Percentiles rank a stretch among this genome's conserved stretches.
phyloP scores from a whole-genome alignment of 257 asterid species.

The Knoxia roxburghii region DNA sequence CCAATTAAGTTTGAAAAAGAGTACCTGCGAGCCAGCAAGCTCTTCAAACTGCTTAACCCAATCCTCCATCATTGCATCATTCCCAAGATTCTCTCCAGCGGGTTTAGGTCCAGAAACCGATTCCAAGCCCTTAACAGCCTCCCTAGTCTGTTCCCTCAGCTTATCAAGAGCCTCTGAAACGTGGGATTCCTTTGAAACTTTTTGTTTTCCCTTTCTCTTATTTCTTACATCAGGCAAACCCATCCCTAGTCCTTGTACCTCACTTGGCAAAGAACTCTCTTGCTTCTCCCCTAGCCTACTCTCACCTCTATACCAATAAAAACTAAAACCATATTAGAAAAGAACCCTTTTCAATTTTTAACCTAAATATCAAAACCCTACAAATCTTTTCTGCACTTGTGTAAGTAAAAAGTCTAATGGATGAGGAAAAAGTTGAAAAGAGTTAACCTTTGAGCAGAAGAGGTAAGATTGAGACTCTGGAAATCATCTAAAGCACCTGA shows the following conservation, averaged over 20 bases:
- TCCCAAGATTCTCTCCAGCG: constrained; percentile 45
- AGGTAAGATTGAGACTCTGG: constrained; percentile 75
- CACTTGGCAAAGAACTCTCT: constrained; percentile 35
- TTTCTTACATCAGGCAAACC: constrained; percentile 85
- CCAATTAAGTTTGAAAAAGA: too few species aligned
- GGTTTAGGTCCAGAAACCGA: constrained; percentile 53
- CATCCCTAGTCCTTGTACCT: constrained; percentile 87
- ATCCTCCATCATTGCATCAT: constrained; percentile 85
- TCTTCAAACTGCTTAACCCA: constrained; percentile 99
- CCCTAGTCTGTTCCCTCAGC: constrained; percentile 91
- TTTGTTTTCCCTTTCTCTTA: constrained; percentile 84
- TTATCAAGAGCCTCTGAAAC: constrained; percentile 87
- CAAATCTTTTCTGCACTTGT: neutral
- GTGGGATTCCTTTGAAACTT: constrained; percentile 64
- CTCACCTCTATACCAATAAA: constrained; percentile 31
- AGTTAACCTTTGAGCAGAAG: constrained; percentile 69
- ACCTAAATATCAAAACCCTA: constrained; percentile 10
- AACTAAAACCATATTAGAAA: too few species aligned
- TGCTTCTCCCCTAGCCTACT: constrained; percentile 46
- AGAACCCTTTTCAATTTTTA: constrained; percentile 3
- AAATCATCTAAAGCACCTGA: constrained; percentile 99
- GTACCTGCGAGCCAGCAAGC: constrained; percentile 93
- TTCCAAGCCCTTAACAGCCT: constrained; percentile 86
- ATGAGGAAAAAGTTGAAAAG: constrained; percentile 3
- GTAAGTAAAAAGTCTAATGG: neutral